Percentiles rank a stretch among this genome's conserved stretches.
These are phyloP conservation scores for Ophiobolus disseminans DNA, from an alignment of 2,329 filamentous ascomycete species.

Conservation along the genomic window DNA sequence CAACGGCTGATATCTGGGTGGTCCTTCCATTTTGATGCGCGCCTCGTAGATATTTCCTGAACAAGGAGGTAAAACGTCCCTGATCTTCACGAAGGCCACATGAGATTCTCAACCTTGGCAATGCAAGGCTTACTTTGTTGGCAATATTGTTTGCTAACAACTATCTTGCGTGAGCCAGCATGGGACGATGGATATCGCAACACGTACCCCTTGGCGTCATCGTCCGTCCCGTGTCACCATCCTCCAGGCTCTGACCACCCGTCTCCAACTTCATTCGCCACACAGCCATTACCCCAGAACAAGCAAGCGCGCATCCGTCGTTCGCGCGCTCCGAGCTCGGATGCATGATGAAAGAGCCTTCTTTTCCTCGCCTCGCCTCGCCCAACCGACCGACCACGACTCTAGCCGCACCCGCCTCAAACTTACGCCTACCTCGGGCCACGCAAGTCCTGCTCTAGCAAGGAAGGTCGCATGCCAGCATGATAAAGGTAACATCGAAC, in stretches of 20 bases:
- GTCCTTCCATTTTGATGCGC: slow-evolving; percentile 28
- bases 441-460: slow-evolving; percentile 20
- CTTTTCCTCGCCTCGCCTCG: slow-evolving; percentile 7
- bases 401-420: slow-evolving; percentile 6
- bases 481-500: slow-evolving; percentile 29
- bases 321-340: slow-evolving; percentile 29
- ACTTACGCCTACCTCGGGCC: slow-evolving; percentile 3
- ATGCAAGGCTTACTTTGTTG: no score
- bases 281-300: slow-evolving; percentile 7
- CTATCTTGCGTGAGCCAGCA: no score
- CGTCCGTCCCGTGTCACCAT: slow-evolving; percentile 8
- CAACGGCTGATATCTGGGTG: slow-evolving; percentile 34
- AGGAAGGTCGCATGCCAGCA: slow-evolving; percentile 32
- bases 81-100: not conserved
- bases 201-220: not conserved
- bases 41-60: no score
- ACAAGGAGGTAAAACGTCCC: no score
- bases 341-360: slow-evolving; percentile 26
- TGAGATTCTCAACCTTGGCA: no score
- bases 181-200: not conserved
- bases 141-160: no score
- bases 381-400: slow-evolving; percentile 1
- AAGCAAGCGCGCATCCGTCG: slow-evolving; percentile 9
- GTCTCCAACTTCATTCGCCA: slow-evolving; percentile 11
- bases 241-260: slow-evolving; percentile 8